Base-by-base conservation (phyloP, 1,284 basidiomycete genomes). In the Malassezia japonica region DNA sequence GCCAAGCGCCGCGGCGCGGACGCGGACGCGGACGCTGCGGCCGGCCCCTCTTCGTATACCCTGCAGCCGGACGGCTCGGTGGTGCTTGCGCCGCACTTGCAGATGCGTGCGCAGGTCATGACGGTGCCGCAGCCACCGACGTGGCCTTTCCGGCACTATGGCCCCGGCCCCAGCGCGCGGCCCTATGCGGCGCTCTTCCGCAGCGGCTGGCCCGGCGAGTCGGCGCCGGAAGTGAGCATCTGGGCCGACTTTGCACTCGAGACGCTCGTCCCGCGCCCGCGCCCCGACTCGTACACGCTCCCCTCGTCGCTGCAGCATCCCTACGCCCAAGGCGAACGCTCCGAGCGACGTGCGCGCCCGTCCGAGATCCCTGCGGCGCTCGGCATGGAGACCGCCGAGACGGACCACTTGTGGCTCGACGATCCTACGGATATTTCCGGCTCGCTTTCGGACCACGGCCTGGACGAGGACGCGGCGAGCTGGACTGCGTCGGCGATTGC, bases 191-290 rank as follows among this genome's bases (percentile, higher is more conserved):
- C 62, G 6, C 52, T 67, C 7, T 46, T 67, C 6, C 53, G 61
- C 18, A 48, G 42, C 35, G 13, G 53, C 42, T 3, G 52, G 51
- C 2, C 48, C 46, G 1, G 36, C 48, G 35, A 61, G 46, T 38
- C 50, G 47, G 29, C 16, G 48, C 33, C 47, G 31, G 31, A 53
- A 6, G 24, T 23, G n/a, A 61, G 61, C 37, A 58, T 67, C 1
- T 67, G 65, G 65, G 50, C 61, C 8, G 65, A 67, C 39, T 36
- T 67, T n/a, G 62, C 57, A 21, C 55, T 67, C 1, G 65, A 67
- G 33, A 50, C 56, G 46, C 48, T 67, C 0, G 45, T 64, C 2
- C 64, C 64, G 4, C 32, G 25, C 5, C 18, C 40, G 12, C 48
- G 45, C 2, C 46, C 48, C 2, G 37, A 47, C 28, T 48, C 40